These are phyloP conservation scores for Verticillium tricorpus DNA, from an alignment of 2,329 filamentous ascomycete species.

Conservation along the genomic window DNA sequence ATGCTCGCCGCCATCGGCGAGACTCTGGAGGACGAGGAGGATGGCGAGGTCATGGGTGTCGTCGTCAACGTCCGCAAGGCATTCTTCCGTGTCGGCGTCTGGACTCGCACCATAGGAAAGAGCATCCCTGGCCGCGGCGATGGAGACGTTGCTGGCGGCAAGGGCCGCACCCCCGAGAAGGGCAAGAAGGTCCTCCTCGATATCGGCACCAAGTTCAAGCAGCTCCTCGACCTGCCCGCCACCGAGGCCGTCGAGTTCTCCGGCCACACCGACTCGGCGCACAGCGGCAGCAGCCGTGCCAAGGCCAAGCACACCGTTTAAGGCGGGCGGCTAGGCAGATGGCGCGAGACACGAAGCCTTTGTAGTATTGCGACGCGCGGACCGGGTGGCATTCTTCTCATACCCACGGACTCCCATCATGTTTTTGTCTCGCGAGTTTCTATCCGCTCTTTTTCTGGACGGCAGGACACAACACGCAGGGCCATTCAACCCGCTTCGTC, in stretches of 20 bases:
- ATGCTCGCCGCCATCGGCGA: constrained; percentile 97
- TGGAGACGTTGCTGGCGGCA: constrained; percentile 67
- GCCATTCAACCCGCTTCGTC: neutral
- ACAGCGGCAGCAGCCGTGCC: constrained; percentile 88
- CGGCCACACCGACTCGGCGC: constrained; percentile 90
- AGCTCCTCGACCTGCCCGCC: constrained; percentile 73
- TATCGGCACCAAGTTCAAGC: constrained; percentile 91
- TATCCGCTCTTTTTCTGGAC: neutral
- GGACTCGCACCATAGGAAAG: constrained; percentile 93
- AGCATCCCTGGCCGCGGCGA: constrained; percentile 71
- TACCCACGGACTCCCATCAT: neutral
- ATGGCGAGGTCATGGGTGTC: constrained; percentile 98
- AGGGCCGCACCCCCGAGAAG: constrained; percentile 75
- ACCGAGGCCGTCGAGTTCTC: constrained; percentile 87
- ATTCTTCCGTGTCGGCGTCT: constrained; percentile 95
- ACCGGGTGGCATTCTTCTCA: neutral
- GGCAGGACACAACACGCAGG: neutral
- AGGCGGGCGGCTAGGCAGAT: constrained; percentile 14
- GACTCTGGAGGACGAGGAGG: constrained; percentile 89
- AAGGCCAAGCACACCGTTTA: constrained; percentile 92
- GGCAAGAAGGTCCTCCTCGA: constrained; percentile 77
- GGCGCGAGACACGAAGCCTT: neutral
- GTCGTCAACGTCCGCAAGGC: constrained; percentile 98
- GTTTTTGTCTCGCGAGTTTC: neutral
- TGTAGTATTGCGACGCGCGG: neutral